Percentiles rank a stretch among this genome's conserved stretches.
Conservation (phyloP, 1,284 basidiomycete genomes). For the Laetiporus sulphureus region DNA sequence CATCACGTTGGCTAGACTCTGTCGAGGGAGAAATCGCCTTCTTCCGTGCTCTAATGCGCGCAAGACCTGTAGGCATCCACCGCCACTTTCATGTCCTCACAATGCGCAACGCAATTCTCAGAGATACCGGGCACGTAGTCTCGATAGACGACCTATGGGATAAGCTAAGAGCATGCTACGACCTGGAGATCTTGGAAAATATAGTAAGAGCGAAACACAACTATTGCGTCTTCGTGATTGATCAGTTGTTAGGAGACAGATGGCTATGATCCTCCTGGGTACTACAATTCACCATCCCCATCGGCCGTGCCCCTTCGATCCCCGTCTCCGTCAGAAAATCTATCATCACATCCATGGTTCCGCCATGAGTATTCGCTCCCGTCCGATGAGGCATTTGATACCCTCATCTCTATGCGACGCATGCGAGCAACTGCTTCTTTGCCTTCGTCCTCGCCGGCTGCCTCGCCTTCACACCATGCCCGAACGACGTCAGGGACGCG, state of each 20-base stretch:
- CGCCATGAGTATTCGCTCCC: constrained; percentile 62
- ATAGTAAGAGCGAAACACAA: constrained; percentile 42
- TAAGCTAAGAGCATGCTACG: constrained; percentile 66
- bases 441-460: constrained; percentile 37
- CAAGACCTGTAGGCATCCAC: constrained; percentile 73
- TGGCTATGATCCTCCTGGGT: constrained; percentile 45
- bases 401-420: constrained; percentile 54
- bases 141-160: constrained; percentile 64
- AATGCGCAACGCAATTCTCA: constrained; percentile 63
- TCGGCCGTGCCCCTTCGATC: constrained; percentile 38
- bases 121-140: constrained; percentile 62
- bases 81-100: constrained; percentile 73
- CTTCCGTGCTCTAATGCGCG: constrained; percentile 70
- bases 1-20: constrained; percentile 62
- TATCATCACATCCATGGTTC: constrained; percentile 62
- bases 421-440: constrained; percentile 50
- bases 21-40: constrained; percentile 77
- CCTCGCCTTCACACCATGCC: constrained; percentile 32
- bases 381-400: constrained; percentile 48
- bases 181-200: constrained; percentile 71
- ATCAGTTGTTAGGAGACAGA: constrained; percentile 47
- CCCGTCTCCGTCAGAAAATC: constrained; percentile 60
- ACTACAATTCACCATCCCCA: constrained; percentile 38
- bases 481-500: constrained; percentile 33
- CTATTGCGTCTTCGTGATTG: constrained; percentile 8